Conservation (phyloP, 192 early-diverging fungal species). For the Coemansia pectinata region DNA sequence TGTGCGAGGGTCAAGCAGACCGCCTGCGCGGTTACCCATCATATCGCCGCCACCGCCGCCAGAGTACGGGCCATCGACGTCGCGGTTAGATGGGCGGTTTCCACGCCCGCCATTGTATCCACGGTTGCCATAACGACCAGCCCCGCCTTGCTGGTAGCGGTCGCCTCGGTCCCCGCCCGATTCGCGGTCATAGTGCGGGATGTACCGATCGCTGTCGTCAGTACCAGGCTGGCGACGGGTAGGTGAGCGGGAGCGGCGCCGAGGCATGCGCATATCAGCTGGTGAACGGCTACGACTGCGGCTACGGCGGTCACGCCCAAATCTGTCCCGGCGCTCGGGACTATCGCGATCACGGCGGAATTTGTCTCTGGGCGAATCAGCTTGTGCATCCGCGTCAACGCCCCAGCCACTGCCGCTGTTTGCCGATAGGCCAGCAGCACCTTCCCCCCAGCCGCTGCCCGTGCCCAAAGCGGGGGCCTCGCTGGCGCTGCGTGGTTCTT, state of each 20-base stretch:
- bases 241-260: constrained; percentile 52
- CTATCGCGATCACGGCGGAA: constrained; percentile 52
- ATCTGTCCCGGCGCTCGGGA: constrained; percentile 53
- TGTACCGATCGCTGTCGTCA: constrained; percentile 74
- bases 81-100: constrained; percentile 42
- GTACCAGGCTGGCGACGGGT: constrained; percentile 27
- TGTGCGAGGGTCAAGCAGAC: constrained; percentile 69
- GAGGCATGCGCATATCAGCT: constrained; percentile 25
- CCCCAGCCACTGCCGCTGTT: constrained; percentile 27
- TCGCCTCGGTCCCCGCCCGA: constrained; percentile 36
- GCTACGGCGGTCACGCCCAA: constrained; percentile 48
- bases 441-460: background rate
- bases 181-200: constrained; percentile 86
- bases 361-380: constrained; percentile 37
- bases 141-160: constrained; percentile 39
- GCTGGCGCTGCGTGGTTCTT: constrained; percentile 25
- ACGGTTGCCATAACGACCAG: constrained; percentile 29
- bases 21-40: constrained; percentile 20
- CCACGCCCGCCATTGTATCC: constrained; percentile 43
- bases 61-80: constrained; percentile 39
- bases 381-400: constrained; percentile 14
- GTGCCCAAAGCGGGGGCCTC: constrained; percentile 12
- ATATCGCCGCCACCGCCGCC: constrained; percentile 37
- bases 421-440: background rate
- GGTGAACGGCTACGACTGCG: constrained; percentile 41